Conservation (phyloP, 768 basidiomycete species). For the Termitomyces sp. region DNA sequence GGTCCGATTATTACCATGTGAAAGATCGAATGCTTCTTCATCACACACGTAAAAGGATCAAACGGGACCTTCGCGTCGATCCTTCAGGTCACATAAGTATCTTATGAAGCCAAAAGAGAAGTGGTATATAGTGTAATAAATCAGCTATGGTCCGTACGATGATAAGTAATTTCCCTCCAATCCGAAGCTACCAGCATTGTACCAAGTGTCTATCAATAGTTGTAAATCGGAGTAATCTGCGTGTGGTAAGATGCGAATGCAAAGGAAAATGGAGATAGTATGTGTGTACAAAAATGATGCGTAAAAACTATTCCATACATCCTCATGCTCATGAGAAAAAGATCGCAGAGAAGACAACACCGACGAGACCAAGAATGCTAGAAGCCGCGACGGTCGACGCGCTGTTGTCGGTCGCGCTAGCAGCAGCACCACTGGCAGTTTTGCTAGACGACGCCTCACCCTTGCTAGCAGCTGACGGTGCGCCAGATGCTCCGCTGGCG, state of each 20-base stretch:
- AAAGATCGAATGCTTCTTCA: not conserved
- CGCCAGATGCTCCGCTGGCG: not conserved
- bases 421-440: conserved; percentile 4
- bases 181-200: conserved; percentile 3
- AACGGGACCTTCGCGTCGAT: too few relatives aligned
- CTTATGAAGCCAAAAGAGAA: not conserved
- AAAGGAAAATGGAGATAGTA: not conserved
- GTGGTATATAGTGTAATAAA: conserved; percentile 6
- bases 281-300: not conserved
- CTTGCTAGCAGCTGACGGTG: not conserved
- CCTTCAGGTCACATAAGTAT: not conserved
- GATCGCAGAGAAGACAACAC: conserved; percentile 16
- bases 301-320: not conserved
- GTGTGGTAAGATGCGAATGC: not conserved
- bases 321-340: conserved; percentile 13
- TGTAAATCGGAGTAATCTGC: not conserved
- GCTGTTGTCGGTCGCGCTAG: conserved; percentile 11
- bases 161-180: conserved; percentile 1
- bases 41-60: too few relatives aligned
- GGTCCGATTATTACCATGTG: not conserved
- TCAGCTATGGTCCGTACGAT: conserved; percentile 3
- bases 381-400: conserved; percentile 8
- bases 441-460: conserved; percentile 4
- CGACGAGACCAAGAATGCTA: conserved; percentile 11
- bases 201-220: not conserved